Evolutionary conservation across 139 green algal species (phyloP), one percentile per base, ranked within the genome.

Genomic region (Chlamydomonas sp.): DNA sequence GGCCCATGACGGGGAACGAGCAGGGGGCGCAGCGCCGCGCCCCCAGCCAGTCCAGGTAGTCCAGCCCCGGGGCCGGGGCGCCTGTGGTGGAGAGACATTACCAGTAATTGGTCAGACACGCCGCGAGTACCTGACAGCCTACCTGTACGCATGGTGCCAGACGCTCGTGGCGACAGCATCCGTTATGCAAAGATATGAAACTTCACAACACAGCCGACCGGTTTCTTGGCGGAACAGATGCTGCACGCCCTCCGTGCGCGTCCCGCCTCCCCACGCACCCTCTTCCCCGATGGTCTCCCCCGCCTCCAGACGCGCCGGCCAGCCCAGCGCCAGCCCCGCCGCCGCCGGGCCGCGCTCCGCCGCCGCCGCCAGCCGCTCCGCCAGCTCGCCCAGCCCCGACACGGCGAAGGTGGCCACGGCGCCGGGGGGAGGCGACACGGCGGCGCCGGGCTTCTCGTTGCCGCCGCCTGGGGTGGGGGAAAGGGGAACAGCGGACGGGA

Each of bases 391-490:
- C 63, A 97, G 88, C 3, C 83, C 87, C 16, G 82, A 85, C 7
- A 96, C 94, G 4, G 88, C 80, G 78, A 97, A 94, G 14, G 95
- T 96, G 61, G 95, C 89, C 15, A 97, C 88, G 16, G 94, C 93
- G 7, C 95, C 95, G 1, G 85, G 74, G 0, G 90, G 92, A 12
- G 85, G 84, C 17, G 59, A 8, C 3, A 91, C 86, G 3, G 31
- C 76, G 2, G 87, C 80, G 5, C 88, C 88, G 1, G 91, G 89
- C 79, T 88, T 91, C 88, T 95, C 93, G 78, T 95, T 95, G 80
- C 92, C 92, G 16, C 93, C 92, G 49, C 91, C 90, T 80, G 88
- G 20, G 31, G 20, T 73, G 67, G 20, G 67, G 67, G 31, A 49
- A 49, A 49, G 31, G 31, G 31, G 31, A 49, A 49, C 31, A 49